These are phyloP conservation scores for Alopecurus myosuroides DNA, from an alignment of 176 grass and related monocot species.

Conservation along the genomic window DNA sequence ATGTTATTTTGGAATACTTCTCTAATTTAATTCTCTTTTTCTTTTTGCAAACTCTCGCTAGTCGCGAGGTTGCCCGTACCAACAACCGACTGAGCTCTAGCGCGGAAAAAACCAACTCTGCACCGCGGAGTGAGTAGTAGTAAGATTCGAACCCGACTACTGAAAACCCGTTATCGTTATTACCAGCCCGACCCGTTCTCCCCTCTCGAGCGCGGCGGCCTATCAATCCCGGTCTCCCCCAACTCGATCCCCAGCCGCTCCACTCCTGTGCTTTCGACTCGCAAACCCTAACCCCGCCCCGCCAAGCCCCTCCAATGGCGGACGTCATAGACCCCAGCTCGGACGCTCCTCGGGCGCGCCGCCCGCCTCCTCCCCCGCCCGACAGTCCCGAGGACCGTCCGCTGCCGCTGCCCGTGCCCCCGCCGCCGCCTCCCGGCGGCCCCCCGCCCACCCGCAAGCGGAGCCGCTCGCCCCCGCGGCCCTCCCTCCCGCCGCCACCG, in stretches of 20 bases:
- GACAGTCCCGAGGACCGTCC: slow-evolving; percentile 58
- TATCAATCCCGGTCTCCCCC: not conserved
- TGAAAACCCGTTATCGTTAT: not conserved
- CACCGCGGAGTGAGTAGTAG: not conserved
- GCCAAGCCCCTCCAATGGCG: slow-evolving; percentile 49
- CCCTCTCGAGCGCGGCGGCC: not conserved
- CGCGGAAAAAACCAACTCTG: no score
- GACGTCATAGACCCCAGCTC: slow-evolving; percentile 71
- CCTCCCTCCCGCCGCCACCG: slow-evolving; percentile 46
- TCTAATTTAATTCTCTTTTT: no score
- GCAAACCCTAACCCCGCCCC: slow-evolving; percentile 41
- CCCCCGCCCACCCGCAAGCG: slow-evolving; percentile 54
- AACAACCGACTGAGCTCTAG: no score
- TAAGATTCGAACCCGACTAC: not conserved
- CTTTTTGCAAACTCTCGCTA: no score
- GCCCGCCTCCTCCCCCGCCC: slow-evolving; percentile 21
- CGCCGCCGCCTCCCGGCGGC: slow-evolving; percentile 30
- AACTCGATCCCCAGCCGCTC: not conserved
- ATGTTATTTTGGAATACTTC: no score
- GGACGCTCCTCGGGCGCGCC: slow-evolving; percentile 48
- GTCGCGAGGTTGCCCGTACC: no score
- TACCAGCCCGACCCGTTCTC: not conserved
- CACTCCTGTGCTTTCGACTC: not conserved
- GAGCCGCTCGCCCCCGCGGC: slow-evolving; percentile 51
- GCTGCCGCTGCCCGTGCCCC: slow-evolving; percentile 32